Percentiles rank a stretch among this genome's conserved stretches.
Conservation (phyloP, 2,329 filamentous ascomycete species). For the Escovopsis sp. region DNA sequence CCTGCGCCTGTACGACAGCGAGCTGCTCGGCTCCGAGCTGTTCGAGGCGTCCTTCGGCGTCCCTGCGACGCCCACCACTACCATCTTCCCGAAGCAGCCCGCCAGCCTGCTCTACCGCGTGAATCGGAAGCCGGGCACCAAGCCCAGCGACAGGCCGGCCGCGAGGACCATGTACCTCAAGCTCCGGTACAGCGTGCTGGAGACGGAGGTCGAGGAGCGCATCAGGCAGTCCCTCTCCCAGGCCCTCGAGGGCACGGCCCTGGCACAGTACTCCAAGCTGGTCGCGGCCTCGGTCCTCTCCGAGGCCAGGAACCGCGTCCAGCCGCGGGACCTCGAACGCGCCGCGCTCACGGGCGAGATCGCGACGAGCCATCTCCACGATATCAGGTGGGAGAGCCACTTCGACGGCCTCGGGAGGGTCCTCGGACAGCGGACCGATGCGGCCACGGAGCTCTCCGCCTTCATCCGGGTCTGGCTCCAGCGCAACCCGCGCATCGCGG, state of each 20-base stretch:
- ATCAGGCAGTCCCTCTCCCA: conserved; percentile 29
- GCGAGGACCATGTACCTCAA: conserved; percentile 47
- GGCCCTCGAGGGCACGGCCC: conserved; percentile 23
- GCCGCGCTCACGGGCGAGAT: conserved; percentile 38
- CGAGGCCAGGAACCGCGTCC: conserved; percentile 29
- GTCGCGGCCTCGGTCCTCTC: conserved; percentile 29
- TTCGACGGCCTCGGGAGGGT: conserved; percentile 35
- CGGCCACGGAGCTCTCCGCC: conserved; percentile 12
- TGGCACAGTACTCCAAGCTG: conserved; percentile 33
- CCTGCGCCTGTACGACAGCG: conserved; percentile 55
- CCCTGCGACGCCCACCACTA: conserved; percentile 35
- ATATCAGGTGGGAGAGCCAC: conserved; percentile 31
- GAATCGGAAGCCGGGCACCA: conserved; percentile 32
- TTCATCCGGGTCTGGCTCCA: conserved; percentile 21
- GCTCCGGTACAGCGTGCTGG: conserved; percentile 61
- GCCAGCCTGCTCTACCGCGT: conserved; percentile 72
- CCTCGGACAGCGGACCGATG: conserved; percentile 15
- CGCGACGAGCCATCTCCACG: conserved; percentile 31
- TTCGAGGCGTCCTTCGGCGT: conserved; percentile 51
- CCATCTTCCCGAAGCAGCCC: conserved; percentile 69
- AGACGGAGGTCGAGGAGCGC: conserved; percentile 51
- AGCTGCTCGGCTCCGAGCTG: conserved; percentile 50
- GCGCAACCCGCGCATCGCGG: conserved; percentile 13
- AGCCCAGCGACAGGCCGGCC: conserved; percentile 1
- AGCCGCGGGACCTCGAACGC: conserved; percentile 39